These are phyloP conservation scores for Codiaeum variegatum DNA, from an alignment of 441 rosid species.

Conservation along the genomic window DNA sequence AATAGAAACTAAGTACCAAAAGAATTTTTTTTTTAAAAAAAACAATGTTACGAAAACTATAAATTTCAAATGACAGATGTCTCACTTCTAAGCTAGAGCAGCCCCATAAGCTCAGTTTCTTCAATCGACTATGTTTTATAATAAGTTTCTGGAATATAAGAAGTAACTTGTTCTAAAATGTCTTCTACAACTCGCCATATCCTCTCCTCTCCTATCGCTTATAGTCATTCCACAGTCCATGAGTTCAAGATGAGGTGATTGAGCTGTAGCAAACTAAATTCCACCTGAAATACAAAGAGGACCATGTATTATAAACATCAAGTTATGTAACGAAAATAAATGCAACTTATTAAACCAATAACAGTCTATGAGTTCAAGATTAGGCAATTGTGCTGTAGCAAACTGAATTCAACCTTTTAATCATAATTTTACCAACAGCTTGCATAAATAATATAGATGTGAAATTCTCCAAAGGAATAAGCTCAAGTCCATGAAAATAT, in stretches of 20 bases:
- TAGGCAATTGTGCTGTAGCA: too few species aligned
- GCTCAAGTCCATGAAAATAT: conserved; percentile 74
- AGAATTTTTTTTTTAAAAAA: conserved; percentile 13
- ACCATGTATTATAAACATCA: not conserved
- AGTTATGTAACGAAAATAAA: not conserved
- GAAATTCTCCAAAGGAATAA: conserved; percentile 91
- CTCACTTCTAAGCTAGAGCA: conserved; percentile 94
- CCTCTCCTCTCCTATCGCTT: conserved; percentile 51
- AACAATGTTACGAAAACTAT: conserved; percentile 7
- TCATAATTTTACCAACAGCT: conserved; percentile 96
- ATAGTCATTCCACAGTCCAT: conserved; percentile 97
- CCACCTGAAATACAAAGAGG: conserved; percentile 64
- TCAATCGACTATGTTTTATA: conserved; percentile 68
- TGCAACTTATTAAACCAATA: not conserved
- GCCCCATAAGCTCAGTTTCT: conserved; percentile 96
- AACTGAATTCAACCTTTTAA: too few species aligned
- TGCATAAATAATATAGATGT: conserved; percentile 88
- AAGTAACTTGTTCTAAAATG: conserved; percentile 46
- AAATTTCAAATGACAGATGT: conserved; percentile 13
- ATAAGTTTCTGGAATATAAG: conserved; percentile 77
- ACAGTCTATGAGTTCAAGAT: too few species aligned
- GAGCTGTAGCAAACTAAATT: conserved; percentile 92
- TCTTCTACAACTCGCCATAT: conserved; percentile 37
- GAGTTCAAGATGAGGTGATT: conserved; percentile 84
- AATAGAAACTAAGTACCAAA: conserved; percentile 26